Conservation (phyloP, 2,329 filamentous ascomycete species). For the Aureobasidium sp. region DNA sequence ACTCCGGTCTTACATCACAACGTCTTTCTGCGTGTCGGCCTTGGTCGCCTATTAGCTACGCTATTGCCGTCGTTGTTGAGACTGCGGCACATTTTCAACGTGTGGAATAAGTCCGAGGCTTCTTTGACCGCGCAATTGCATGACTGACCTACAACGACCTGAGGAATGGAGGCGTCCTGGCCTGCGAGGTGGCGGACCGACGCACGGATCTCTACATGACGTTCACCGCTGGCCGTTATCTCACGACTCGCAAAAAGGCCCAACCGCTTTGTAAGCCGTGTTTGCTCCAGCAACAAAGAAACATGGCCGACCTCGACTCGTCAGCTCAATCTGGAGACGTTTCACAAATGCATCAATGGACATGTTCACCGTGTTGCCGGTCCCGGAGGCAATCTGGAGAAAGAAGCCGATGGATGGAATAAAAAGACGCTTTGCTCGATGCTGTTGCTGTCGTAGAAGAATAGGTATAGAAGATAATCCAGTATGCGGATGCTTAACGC, state of each 20-base stretch:
- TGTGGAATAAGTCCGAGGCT: neutral
- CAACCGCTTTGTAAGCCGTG: conserved; percentile 12
- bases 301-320: neutral
- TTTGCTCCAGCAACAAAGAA: neutral
- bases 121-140: neutral
- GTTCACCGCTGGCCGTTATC: conserved; percentile 7
- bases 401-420: neutral
- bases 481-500: neutral
- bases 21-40: neutral
- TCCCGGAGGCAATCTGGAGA: neutral
- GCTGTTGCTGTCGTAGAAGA: neutral
- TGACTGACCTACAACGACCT: neutral
- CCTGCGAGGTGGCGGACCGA: neutral
- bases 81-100: neutral
- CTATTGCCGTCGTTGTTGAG: neutral
- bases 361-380: neutral
- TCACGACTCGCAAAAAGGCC: neutral
- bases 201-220: neutral
- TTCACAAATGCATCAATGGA: neutral
- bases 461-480: neutral
- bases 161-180: neutral
- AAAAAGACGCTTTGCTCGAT: neutral
- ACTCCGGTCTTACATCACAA: conserved; percentile 5
- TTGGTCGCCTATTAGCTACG: too few species aligned
- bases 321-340: neutral